These are phyloP conservation scores for Aspergillus haitiensis DNA, from an alignment of 495 filamentous ascomycete species.

Conservation along the genomic window DNA sequence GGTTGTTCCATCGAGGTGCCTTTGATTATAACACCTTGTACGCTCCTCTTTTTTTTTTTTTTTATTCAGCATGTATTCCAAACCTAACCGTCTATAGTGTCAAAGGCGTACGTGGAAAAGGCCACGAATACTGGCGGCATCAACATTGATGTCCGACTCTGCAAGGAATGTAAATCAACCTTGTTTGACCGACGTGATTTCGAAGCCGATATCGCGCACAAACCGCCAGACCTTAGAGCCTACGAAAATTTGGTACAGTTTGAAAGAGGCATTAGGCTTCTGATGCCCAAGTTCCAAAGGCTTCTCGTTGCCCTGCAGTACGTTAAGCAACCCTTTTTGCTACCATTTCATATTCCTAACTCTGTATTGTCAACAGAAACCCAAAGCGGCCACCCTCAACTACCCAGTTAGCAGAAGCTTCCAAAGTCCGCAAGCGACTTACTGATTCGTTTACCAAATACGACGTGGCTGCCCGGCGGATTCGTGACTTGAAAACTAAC, in stretches of 20 bases:
- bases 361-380: slow-evolving; percentile 44
- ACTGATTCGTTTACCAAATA: slow-evolving; percentile 92
- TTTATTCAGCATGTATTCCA: slow-evolving; percentile 3
- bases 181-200: slow-evolving; percentile 87
- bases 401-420: slow-evolving; percentile 78
- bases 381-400: slow-evolving; percentile 70
- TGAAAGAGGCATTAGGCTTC: slow-evolving; percentile 78
- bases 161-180: slow-evolving; percentile 80
- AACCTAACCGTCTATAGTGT: slow-evolving; percentile 37
- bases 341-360: slow-evolving; percentile 16
- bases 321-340: slow-evolving; percentile 33
- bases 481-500: slow-evolving; percentile 72
- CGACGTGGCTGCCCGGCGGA: slow-evolving; percentile 76
- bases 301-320: slow-evolving; percentile 68
- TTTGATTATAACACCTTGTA: slow-evolving; percentile 71
- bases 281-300: slow-evolving; percentile 86
- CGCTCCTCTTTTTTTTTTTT: slow-evolving; percentile 32
- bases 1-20: slow-evolving; percentile 82
- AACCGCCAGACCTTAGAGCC: slow-evolving; percentile 73
- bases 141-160: slow-evolving; percentile 83
- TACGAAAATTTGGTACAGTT: slow-evolving; percentile 90
- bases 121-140: slow-evolving; percentile 49
- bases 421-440: slow-evolving; percentile 85
- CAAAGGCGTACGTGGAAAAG: slow-evolving; percentile 61
- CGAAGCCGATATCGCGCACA: slow-evolving; percentile 61